Evolutionary conservation across 2,329 filamentous ascomycete genomes (phyloP).

Genomic region (Chaetomium sp.): DNA sequence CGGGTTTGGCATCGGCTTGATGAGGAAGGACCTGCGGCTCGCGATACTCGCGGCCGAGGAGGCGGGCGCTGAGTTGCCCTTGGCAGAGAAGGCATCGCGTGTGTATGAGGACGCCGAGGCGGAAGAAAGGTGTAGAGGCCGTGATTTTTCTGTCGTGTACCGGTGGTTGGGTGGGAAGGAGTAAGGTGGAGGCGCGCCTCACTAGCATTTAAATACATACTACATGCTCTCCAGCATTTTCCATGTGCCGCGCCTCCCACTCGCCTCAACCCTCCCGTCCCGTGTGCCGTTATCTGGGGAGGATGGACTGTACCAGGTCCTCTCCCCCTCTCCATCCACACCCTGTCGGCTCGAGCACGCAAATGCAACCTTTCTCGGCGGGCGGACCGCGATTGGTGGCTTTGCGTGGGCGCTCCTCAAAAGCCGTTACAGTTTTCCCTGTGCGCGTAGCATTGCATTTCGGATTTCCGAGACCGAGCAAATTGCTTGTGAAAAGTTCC

Average conservation of each 20-base stretch:
- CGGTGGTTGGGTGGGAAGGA: conserved; percentile 58
- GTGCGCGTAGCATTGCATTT: too few relatives aligned
- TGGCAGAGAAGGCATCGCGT: conserved; percentile 55
- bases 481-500: too few relatives aligned
- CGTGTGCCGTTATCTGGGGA: too few relatives aligned
- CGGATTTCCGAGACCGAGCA: too few relatives aligned
- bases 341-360: too few relatives aligned
- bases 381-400: not conserved
- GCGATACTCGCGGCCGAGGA: conserved; percentile 66
- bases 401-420: not conserved
- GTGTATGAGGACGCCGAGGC: conserved; percentile 64
- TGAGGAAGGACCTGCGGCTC: conserved; percentile 73
- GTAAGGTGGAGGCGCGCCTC: conserved; percentile 9
- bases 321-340: too few relatives aligned
- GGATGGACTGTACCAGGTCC: too few relatives aligned
- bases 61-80: conserved; percentile 57
- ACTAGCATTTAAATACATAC: too few relatives aligned
- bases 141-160: conserved; percentile 79
- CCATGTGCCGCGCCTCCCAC: too few relatives aligned
- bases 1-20: conserved; percentile 69
- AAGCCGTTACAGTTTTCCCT: too few relatives aligned
- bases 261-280: too few relatives aligned
- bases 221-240: too few relatives aligned
- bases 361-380: not conserved
- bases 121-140: conserved; percentile 55